A percentile compares a stretch with the other conserved stretches of the same genome.
Evolutionary conservation across 169 alveolate genomes (phyloP).

Genomic region (Theileria orientalis): DNA sequence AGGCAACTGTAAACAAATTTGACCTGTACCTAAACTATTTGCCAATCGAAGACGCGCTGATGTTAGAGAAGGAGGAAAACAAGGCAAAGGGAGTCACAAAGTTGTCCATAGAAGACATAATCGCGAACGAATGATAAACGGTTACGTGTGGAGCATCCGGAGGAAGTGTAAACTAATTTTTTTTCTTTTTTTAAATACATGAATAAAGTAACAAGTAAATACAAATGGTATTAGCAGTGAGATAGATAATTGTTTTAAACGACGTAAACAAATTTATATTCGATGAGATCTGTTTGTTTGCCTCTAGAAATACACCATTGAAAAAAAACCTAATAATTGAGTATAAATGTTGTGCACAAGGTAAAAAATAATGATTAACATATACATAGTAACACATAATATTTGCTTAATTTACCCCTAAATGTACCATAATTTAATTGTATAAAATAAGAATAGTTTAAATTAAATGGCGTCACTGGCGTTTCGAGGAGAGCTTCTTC

Average conservation of each 20-base stretch:
- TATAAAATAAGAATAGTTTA: background rate
- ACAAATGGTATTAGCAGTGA: too few relatives aligned
- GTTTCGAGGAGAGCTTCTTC: slow-evolving; percentile 11
- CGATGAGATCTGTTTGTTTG: too few relatives aligned
- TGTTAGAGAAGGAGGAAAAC: slow-evolving; percentile 42
- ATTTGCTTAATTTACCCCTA: background rate
- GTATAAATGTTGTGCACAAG: background rate
- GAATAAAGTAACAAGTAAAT: too few relatives aligned
- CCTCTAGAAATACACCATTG: too few relatives aligned
- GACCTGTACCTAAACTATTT: slow-evolving; percentile 29
- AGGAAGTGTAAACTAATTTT: too few relatives aligned
- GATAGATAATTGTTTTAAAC: too few relatives aligned
- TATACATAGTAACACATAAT: background rate
- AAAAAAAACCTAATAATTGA: background rate
- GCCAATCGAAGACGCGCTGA: slow-evolving; percentile 46
- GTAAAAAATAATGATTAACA: background rate
- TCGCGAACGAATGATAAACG: slow-evolving; percentile 35
- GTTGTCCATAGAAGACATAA: slow-evolving; percentile 36
- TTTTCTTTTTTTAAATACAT: too few relatives aligned
- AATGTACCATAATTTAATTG: background rate
- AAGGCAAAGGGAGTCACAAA: slow-evolving; percentile 4
- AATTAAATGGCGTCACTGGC: background rate
- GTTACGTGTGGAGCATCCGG: too few relatives aligned
- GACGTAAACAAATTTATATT: too few relatives aligned
- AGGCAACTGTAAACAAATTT: background rate